Conservation (phyloP, 2,329 filamentous ascomycete genomes). For the Venturia nashicola region DNA sequence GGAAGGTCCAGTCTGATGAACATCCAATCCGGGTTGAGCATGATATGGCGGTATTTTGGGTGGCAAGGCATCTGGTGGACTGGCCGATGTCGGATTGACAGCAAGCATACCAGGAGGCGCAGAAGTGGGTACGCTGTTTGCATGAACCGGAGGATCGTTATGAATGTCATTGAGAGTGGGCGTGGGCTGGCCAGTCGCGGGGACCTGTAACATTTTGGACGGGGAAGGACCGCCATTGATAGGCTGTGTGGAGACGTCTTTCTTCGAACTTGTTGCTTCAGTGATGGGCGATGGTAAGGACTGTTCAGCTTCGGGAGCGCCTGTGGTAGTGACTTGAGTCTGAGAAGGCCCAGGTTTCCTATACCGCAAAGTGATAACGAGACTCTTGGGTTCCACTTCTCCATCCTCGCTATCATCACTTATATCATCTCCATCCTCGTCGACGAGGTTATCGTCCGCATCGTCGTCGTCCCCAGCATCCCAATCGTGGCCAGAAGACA, state of each 20-base stretch:
- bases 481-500: slow-evolving; percentile 49
- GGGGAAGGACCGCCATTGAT: background rate
- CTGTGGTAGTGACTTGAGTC: background rate
- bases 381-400: slow-evolving; percentile 36
- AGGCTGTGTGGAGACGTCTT: background rate
- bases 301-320: background rate
- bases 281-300: background rate
- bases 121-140: background rate
- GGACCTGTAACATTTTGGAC: background rate
- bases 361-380: slow-evolving; percentile 57
- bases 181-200: background rate
- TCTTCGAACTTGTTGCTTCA: background rate
- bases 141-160: background rate
- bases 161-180: background rate
- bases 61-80: background rate
- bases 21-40: background rate
- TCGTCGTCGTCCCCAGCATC: slow-evolving; percentile 62
- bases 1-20: background rate
- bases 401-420: slow-evolving; percentile 29
- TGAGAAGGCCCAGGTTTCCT: background rate
- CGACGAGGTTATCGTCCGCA: slow-evolving; percentile 50
- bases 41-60: background rate
- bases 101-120: background rate
- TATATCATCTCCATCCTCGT: slow-evolving; percentile 41
- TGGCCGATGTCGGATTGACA: background rate